Base-by-base conservation (phyloP, 2,329 filamentous ascomycete species). In the Pleomassaria siparia region DNA sequence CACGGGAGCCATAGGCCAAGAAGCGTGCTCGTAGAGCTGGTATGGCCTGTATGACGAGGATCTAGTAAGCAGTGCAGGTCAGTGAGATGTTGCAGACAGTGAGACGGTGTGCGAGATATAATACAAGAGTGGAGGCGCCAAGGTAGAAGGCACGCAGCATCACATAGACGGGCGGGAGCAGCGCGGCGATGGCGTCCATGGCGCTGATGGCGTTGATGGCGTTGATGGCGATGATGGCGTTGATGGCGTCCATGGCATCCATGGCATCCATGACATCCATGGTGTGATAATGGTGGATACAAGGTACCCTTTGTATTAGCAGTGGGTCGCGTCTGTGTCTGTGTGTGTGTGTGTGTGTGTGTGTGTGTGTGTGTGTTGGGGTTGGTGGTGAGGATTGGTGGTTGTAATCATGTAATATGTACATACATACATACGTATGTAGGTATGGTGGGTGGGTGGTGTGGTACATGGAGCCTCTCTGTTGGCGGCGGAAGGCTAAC, bases 1-100 rank as follows among this genome's bases (percentile, higher is more conserved):
- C 71, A 60, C 82, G 79, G 44, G 82, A 76, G 44, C 83, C 83
- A 64, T 86, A 86, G 40, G 76, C 70, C 42, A 86, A 72, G 64
- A 85, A 85, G 43, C 82, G 81, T 47, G 61, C 57, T 54, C 74
- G 75, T 40, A 85, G 69, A 35, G 74, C 64, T 48, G 80, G 76
- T 33, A 80, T 67, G 52, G 73, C 66, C 63, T 76, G 77, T 50
- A 81, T 70, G 40, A 77, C 63, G 44, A 85, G 62, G 26, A 82
- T 71, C 76, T 78, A 62, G 53, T 56, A 60, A 60, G 63, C 56
- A 60, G 53, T n/a, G 43, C 49, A 43, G 57, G 59, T 66, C 46
- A 66, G 62, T 63, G 44, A 51, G 40, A 37, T 18, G 43, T 22
- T 25, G 40, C 45, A 22, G 41, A 51, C 41, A 22, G 51, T 50